phyloP scores from a whole-genome alignment of 2,329 filamentous ascomycete genomes.

The Microascus cirrosus region DNA sequence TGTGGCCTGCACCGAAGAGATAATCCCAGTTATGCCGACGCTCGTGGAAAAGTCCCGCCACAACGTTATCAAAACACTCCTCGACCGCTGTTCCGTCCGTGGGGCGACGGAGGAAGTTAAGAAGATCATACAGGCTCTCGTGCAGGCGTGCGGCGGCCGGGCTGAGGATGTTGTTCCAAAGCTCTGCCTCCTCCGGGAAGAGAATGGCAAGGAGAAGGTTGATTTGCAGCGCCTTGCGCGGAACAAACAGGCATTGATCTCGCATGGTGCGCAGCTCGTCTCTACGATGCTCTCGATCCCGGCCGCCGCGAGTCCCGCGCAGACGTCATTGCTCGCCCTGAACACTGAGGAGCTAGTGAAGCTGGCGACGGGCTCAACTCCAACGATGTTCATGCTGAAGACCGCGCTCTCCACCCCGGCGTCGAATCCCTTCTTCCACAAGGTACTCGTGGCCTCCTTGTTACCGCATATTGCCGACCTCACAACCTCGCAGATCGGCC shows the following conservation, averaged over 20 bases:
- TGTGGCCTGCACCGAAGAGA: conserved; percentile 56
- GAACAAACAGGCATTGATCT: conserved; percentile 11
- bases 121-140: conserved; percentile 33
- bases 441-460: conserved; percentile 36
- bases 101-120: conserved; percentile 42
- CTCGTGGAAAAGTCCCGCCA: conserved; percentile 67
- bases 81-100: conserved; percentile 71
- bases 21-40: conserved; percentile 60
- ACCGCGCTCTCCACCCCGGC: conserved; percentile 33
- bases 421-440: conserved; percentile 42
- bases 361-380: conserved; percentile 48
- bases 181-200: conserved; percentile 33
- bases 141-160: conserved; percentile 34
- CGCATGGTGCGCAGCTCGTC: conserved; percentile 72
- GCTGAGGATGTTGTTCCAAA: conserved; percentile 35
- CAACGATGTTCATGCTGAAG: conserved; percentile 37
- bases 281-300: conserved; percentile 68
- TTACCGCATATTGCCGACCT: conserved; percentile 32
- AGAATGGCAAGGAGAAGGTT: conserved; percentile 16
- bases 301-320: conserved; percentile 59
- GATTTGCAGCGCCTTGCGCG: background rate
- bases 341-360: conserved; percentile 42
- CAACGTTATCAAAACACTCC: conserved; percentile 67
- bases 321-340: conserved; percentile 57
- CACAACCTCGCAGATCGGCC: conserved; percentile 37